Evolutionary conservation across 148 eudicot species (phyloP).

Genomic region (Persicaria tinctoria): DNA sequence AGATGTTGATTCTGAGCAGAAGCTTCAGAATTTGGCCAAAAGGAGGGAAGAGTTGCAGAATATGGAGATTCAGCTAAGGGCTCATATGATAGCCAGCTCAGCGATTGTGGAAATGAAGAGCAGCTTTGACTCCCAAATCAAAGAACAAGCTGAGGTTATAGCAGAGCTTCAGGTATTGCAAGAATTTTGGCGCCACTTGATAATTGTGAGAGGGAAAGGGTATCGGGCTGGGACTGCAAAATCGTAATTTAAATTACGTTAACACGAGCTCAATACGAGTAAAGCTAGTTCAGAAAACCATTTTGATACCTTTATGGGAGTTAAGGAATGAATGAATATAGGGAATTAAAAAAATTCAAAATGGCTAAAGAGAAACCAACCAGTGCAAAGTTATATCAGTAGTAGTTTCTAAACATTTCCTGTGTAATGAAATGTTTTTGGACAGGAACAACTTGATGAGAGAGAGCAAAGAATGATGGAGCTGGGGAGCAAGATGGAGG

Average conservation of each 20-base stretch:
- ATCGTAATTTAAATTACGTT: background rate
- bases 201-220: background rate
- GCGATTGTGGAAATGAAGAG: conserved; percentile 57
- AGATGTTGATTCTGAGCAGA: conserved; percentile 50
- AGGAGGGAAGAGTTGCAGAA: conserved; percentile 73
- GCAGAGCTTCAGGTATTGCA: conserved; percentile 61
- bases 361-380: background rate
- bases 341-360: background rate
- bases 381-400: background rate
- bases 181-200: background rate
- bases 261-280: background rate
- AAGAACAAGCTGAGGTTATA: conserved; percentile 49
- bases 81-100: conserved; percentile 61
- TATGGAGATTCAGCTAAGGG: conserved; percentile 72
- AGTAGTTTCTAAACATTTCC: background rate
- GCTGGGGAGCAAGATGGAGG: conserved; percentile 76
- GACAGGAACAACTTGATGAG: conserved; percentile 80
- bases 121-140: conserved; percentile 50
- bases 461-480: conserved; percentile 57
- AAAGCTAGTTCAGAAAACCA: background rate
- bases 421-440: background rate
- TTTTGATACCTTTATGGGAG: background rate
- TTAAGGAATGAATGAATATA: background rate
- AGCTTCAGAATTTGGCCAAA: conserved; percentile 44
- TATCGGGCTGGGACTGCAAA: background rate